Conservation (phyloP, 441 rosid genomes). For the Gossypium lobatum region DNA sequence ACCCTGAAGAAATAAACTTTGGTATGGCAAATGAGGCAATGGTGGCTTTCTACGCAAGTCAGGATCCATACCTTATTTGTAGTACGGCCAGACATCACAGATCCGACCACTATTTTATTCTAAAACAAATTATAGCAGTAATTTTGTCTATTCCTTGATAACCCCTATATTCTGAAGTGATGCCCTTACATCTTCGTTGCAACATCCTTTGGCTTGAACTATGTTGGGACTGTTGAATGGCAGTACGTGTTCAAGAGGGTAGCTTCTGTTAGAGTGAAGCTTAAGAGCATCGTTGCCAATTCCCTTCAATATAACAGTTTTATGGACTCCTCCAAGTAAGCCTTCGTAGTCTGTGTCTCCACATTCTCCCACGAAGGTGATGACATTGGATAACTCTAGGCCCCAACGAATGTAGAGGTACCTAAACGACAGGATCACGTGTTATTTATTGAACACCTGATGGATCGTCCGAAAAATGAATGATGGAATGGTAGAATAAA, state of each 20-base stretch:
- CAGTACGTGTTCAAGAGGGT: conserved; percentile 53
- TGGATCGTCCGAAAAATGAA: background rate
- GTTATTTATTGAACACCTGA: background rate
- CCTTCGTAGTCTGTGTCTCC: conserved; percentile 81
- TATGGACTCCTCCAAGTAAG: conserved; percentile 65
- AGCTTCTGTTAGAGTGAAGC: conserved; percentile 51
- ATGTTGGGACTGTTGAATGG: conserved; percentile 47
- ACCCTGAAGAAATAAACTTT: background rate
- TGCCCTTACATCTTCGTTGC: conserved; percentile 26
- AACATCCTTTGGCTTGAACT: conserved; percentile 31
- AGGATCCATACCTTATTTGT: background rate
- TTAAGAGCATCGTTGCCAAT: conserved; percentile 37
- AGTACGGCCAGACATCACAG: background rate
- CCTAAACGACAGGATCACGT: conserved; percentile 31
- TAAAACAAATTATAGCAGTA: background rate
- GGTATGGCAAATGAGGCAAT: too few relatives aligned
- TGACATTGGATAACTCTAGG: conserved; percentile 42
- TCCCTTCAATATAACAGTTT: conserved; percentile 64
- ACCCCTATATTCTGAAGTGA: conserved; percentile 50
- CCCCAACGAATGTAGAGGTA: conserved; percentile 72
- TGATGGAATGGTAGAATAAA: background rate
- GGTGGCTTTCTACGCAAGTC: background rate
- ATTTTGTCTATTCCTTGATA: conserved; percentile 17
- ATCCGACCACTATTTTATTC: background rate
- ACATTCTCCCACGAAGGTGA: conserved; percentile 60